Evolutionary conservation across 331 rosid genomes (phyloP), one percentile per base, ranked within the genome.

Genomic region (Saraca asoca): DNA sequence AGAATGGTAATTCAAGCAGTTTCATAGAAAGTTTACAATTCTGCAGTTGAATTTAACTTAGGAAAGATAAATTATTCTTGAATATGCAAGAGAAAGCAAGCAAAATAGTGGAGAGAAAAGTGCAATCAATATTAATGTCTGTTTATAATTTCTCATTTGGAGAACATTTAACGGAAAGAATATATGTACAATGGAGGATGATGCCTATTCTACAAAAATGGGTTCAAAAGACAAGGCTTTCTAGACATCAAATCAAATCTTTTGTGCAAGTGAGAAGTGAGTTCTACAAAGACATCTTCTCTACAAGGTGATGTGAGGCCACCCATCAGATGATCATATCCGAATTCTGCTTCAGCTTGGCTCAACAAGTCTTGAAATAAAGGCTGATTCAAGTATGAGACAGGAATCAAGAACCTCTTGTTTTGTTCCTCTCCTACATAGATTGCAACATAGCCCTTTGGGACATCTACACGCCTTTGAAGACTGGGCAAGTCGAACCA

Each of bases 261-360:
- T 43, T 12, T 5, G 14, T 4, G 14, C 15, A 5, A 0, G 39
- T 2, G 14, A 9, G 17, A 48, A 58, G 17, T 48, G 11, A n/a
- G 17, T 41, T 63, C 59, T 0, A 55, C 9, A 69, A 70, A 77
- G 51, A 77, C 35, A 16, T 68, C 76, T 72, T 76, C 79, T 38
- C 15, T 16, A 62, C 85, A 80, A 6, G 81, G 76, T 39, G 76
- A 72, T 6, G 81, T 76, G 43, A 80, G 64, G 31, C 78, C 78
- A 0, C 81, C 83, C 72, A 49, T 61, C 0, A 78, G 75, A 59
- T 75, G 80, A 18, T 75, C 18, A 14, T 75, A 70, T 18, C 83
- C 71, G 52, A 64, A 79, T 48, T 75, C 80, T 51, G 70, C 78
- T 55, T 66, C 84, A 7, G 75, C 71, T 5, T 57, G 33, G 7